These are phyloP conservation scores for Panellus pusillus DNA, from an alignment of 768 basidiomycete genomes.

Conservation along the genomic window DNA sequence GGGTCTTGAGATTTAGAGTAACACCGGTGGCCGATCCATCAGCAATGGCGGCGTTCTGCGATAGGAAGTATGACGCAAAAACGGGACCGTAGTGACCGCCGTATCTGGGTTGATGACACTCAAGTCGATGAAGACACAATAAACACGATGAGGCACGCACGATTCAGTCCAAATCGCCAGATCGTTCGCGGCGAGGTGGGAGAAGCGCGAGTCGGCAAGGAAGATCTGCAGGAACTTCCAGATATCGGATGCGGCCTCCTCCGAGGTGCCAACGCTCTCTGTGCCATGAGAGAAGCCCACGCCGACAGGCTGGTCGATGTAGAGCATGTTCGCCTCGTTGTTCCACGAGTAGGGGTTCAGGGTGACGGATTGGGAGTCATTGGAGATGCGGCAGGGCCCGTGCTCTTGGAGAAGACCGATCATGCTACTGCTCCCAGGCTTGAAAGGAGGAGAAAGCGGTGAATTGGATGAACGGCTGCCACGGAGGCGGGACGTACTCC, in stretches of 20 bases:
- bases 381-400: constrained; percentile 53
- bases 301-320: constrained; percentile 65
- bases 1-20: constrained; percentile 56
- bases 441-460: neutral
- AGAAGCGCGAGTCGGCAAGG: constrained; percentile 53
- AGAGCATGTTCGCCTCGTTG: constrained; percentile 45
- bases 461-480: neutral
- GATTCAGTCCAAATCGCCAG: constrained; percentile 69
- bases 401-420: constrained; percentile 56
- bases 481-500: constrained; percentile 27
- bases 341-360: constrained; percentile 44
- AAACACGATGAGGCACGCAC: constrained; percentile 26
- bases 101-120: constrained; percentile 40
- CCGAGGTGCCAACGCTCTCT: constrained; percentile 48
- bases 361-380: constrained; percentile 31
- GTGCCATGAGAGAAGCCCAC: constrained; percentile 63
- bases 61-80: constrained; percentile 63
- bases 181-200: constrained; percentile 42
- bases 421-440: constrained; percentile 36
- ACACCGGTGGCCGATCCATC: constrained; percentile 44
- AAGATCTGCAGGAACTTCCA: constrained; percentile 69
- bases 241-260: constrained; percentile 53
- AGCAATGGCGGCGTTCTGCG: constrained; percentile 58
- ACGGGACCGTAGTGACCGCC: constrained; percentile 72
- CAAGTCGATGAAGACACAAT: neutral